Evolutionary conservation across 2,329 filamentous ascomycete genomes (phyloP).

Genomic region (Penicillium sp.): DNA sequence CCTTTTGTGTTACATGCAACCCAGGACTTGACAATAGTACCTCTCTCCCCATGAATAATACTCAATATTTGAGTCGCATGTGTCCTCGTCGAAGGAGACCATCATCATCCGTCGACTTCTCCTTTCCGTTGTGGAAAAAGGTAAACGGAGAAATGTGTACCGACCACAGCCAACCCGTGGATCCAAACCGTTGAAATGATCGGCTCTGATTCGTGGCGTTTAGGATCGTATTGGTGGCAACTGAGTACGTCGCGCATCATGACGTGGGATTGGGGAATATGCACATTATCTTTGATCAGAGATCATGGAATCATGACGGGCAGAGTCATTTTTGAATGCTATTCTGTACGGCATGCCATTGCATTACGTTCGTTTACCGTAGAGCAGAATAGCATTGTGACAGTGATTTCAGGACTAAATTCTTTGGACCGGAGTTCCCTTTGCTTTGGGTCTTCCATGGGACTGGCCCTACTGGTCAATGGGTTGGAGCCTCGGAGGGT

Average conservation of each 20-base stretch:
- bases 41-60: not conserved
- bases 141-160: not conserved
- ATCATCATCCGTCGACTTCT: not conserved
- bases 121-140: not conserved
- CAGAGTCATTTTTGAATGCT: not conserved
- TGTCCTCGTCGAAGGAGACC: not conserved
- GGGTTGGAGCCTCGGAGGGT: not conserved
- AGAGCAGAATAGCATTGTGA: not conserved
- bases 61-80: not conserved
- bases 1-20: not conserved
- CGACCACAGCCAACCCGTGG: not conserved
- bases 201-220: constrained; percentile 4
- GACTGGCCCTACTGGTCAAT: not conserved
- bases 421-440: not conserved
- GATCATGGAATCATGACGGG: not conserved
- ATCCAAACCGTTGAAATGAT: not conserved
- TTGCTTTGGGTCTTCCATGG: not conserved
- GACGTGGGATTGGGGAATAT: constrained; percentile 1
- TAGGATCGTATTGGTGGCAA: constrained; percentile 14
- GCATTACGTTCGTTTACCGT: no score
- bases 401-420: not conserved
- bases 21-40: not conserved
- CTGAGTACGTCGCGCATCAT: constrained; percentile 20
- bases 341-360: no score
- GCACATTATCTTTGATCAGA: not conserved